A percentile compares a stretch with the other conserved stretches of the same genome.
phyloP scores from a whole-genome alignment of 1,139 yeast species.

The Yamadazyma membranifaciens region DNA sequence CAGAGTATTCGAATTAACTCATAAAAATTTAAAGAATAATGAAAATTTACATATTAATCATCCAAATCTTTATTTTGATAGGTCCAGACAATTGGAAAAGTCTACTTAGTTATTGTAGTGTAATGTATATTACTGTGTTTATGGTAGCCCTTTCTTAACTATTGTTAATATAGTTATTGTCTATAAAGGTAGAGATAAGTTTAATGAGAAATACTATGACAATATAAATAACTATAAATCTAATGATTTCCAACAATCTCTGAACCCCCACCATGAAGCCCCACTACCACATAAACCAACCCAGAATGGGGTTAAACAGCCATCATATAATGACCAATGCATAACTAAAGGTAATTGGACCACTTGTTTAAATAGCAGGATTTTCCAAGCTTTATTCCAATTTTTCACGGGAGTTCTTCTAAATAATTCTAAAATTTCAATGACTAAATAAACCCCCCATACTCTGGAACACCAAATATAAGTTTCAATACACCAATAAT shows the following conservation, averaged over 20 bases:
- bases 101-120: neutral
- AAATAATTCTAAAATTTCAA: slow-evolving; percentile 46
- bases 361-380: slow-evolving; percentile 35
- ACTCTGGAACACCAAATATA: slow-evolving; percentile 52
- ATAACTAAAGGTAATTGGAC: slow-evolving; percentile 56
- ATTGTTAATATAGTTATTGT: too few relatives aligned
- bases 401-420: slow-evolving; percentile 40
- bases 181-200: neutral
- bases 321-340: slow-evolving; percentile 58
- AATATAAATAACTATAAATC: slow-evolving; percentile 21
- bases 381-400: slow-evolving; percentile 39
- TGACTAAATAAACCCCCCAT: slow-evolving; percentile 54
- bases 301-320: slow-evolving; percentile 54
- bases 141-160: neutral
- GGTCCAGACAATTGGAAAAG: slow-evolving; percentile 51
- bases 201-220: neutral
- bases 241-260: slow-evolving; percentile 37
- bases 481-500: slow-evolving; percentile 44
- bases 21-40: slow-evolving; percentile 46
- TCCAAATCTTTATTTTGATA: slow-evolving; percentile 85
- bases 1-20: slow-evolving; percentile 80
- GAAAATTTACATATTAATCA: slow-evolving; percentile 65
- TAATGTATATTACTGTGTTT: neutral
- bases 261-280: slow-evolving; percentile 48
- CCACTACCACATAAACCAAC: slow-evolving; percentile 49